phyloP scores from a whole-genome alignment of 352 stramenopile species.

The Pythium phragmitis region DNA sequence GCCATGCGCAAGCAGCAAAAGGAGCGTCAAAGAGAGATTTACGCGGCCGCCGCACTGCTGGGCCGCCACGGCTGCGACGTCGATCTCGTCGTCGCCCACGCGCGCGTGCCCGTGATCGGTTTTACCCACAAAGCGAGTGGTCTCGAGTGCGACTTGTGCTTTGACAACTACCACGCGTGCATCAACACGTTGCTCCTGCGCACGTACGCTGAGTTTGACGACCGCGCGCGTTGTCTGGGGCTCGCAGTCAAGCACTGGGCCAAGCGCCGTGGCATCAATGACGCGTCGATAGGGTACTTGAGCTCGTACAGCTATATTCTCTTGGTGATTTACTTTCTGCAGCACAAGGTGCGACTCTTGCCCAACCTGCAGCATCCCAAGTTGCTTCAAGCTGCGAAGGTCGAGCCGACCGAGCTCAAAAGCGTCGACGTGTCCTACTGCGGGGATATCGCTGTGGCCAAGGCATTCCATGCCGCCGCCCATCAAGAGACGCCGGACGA shows the following conservation, averaged over 20 bases:
- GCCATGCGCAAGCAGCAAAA: slow-evolving; percentile 33
- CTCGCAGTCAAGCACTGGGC: slow-evolving; percentile 98
- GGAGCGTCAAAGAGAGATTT: slow-evolving; percentile 21
- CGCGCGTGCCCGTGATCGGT: slow-evolving; percentile 80
- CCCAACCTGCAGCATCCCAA: slow-evolving; percentile 92
- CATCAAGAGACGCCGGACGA: not conserved
- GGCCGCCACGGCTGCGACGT: slow-evolving; percentile 57
- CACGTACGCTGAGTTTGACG: slow-evolving; percentile 73
- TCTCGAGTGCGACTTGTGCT: slow-evolving; percentile 82
- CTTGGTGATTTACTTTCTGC: slow-evolving; percentile 96
- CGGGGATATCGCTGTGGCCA: slow-evolving; percentile 35
- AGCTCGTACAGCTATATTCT: slow-evolving; percentile 99
- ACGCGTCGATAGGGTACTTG: slow-evolving; percentile 94
- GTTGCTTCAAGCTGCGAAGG: slow-evolving; percentile 42
- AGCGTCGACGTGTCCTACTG: slow-evolving; percentile 80
- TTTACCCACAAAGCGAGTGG: slow-evolving; percentile 57
- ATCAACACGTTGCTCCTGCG: slow-evolving; percentile 82
- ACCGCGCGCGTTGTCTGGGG: slow-evolving; percentile 84
- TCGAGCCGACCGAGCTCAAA: slow-evolving; percentile 41
- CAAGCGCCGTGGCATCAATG: slow-evolving; percentile 96
- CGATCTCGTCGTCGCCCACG: slow-evolving; percentile 59
- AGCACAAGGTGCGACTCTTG: slow-evolving; percentile 80
- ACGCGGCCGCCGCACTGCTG: slow-evolving; percentile 28
- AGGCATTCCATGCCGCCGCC: slow-evolving; percentile 36
- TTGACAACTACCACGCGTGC: slow-evolving; percentile 78